Evolutionary conservation across 2,329 filamentous ascomycete species (phyloP).

Genomic region (Fusarium robinianum): DNA sequence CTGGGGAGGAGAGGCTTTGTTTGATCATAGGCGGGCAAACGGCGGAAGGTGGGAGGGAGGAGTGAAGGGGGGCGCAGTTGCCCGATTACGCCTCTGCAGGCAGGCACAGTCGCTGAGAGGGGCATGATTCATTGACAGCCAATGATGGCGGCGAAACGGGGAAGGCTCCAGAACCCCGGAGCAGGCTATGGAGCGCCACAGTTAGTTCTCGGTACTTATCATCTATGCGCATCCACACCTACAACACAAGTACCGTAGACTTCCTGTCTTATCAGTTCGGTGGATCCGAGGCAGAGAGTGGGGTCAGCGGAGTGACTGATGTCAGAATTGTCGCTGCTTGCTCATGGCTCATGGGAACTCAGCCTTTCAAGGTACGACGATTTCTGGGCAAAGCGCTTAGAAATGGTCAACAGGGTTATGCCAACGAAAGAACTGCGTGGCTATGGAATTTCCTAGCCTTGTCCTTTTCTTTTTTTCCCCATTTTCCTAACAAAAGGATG

Average conservation of each 20-base stretch:
- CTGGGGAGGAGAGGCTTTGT: conserved; percentile 28
- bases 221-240: conserved; percentile 2
- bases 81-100: conserved; percentile 35
- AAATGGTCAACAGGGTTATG: no score
- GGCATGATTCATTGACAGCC: conserved; percentile 46
- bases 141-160: conserved; percentile 31
- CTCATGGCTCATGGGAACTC: conserved; percentile 12
- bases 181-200: conserved; percentile 31
- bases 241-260: conserved; percentile 28
- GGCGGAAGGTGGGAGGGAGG: conserved; percentile 39
- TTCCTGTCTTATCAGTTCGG: conserved; percentile 15
- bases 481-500: no score
- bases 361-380: no score
- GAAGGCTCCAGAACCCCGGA: conserved; percentile 48
- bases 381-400: conserved; percentile 17
- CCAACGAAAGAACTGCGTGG: no score
- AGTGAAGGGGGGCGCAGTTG: conserved; percentile 33
- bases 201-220: conserved; percentile 31
- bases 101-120: conserved; percentile 33
- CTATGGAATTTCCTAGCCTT: no score
- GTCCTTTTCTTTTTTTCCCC: no score
- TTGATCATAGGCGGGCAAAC: conserved; percentile 34
- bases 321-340: conserved; percentile 22
- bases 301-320: conserved; percentile 13
- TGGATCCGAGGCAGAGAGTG: conserved; percentile 18